A percentile compares a stretch with the other conserved stretches of the same genome.
phyloP scores from a whole-genome alignment of 108 stramenopile species.

The Skeletonema marinoi region DNA sequence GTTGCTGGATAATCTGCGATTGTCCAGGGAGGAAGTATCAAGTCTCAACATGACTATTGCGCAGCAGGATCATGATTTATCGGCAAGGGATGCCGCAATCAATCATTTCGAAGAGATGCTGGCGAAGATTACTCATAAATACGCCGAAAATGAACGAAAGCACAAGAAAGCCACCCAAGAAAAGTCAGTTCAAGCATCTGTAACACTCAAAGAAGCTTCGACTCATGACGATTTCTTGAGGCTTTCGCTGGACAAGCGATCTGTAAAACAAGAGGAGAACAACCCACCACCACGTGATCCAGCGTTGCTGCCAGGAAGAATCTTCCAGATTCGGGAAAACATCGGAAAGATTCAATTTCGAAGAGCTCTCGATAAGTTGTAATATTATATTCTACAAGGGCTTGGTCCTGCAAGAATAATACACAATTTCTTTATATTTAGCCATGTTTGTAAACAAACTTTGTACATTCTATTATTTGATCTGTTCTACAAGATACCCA shows the following conservation, averaged over 20 bases:
- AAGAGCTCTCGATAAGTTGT: conserved; percentile 23
- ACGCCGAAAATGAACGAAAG: conserved; percentile 37
- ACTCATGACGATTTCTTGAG: conserved; percentile 39
- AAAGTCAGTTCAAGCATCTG: conserved; percentile 28
- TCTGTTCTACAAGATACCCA: conserved; percentile 29
- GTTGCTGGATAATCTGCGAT: conserved; percentile 12
- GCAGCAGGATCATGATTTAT: conserved; percentile 19
- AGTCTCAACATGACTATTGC: neutral
- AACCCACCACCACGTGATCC: neutral
- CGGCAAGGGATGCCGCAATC: conserved; percentile 27
- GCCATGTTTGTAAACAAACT: no score
- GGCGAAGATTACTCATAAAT: conserved; percentile 38
- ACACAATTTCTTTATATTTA: no score
- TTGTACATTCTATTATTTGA: neutral
- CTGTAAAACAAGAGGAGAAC: neutral
- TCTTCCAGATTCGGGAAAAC: conserved; percentile 4
- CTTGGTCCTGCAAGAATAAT: no score
- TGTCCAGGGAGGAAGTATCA: neutral
- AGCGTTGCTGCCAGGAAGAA: conserved; percentile 41
- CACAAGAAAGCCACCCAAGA: conserved; percentile 34
- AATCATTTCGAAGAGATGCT: conserved; percentile 33
- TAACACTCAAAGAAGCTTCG: conserved; percentile 10
- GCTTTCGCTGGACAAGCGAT: neutral
- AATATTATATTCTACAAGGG: neutral
- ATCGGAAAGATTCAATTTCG: conserved; percentile 4